Evolutionary conservation across 2,329 filamentous ascomycete species (phyloP).

Genomic region (Tolypocladium album): DNA sequence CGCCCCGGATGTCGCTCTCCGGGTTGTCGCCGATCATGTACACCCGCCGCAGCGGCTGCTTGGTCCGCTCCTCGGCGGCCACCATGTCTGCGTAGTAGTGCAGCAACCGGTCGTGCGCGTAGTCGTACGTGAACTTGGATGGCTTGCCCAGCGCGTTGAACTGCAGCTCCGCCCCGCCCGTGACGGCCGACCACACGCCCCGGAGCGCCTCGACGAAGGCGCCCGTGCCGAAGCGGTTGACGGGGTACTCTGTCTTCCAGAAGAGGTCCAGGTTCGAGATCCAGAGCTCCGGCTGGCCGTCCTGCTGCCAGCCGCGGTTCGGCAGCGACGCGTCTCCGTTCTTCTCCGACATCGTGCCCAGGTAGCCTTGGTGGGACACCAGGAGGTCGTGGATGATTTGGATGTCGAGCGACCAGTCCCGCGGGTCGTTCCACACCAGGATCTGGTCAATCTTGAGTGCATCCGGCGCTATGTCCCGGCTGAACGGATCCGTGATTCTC

Average conservation of each 20-base stretch:
- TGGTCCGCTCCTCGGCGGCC: constrained; percentile 20
- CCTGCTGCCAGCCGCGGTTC: constrained; percentile 71
- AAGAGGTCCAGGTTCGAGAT: constrained; percentile 86
- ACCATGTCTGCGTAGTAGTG: constrained; percentile 23
- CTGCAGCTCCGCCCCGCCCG: constrained; percentile 48
- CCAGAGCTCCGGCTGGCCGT: constrained; percentile 70
- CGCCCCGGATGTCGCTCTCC: constrained; percentile 81
- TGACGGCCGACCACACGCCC: constrained; percentile 68
- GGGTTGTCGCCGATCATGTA: constrained; percentile 95
- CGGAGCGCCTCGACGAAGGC: constrained; percentile 75
- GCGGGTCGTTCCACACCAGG: constrained; percentile 89
- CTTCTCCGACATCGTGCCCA: constrained; percentile 67
- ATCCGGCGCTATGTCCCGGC: constrained; percentile 21
- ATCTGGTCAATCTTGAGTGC: constrained; percentile 76
- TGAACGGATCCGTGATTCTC: constrained; percentile 19
- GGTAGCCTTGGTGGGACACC: constrained; percentile 63
- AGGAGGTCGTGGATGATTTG: constrained; percentile 78
- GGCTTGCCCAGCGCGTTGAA: constrained; percentile 78
- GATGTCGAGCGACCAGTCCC: constrained; percentile 88
- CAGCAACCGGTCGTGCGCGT: constrained; percentile 64
- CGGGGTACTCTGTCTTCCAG: constrained; percentile 77
- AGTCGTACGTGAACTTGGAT: constrained; percentile 64
- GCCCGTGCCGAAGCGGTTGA: constrained; percentile 83
- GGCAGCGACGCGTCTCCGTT: constrained; percentile 57
- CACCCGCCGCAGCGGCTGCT: constrained; percentile 59